Base-by-base conservation (phyloP, 768 basidiomycete genomes). In the Brasilioporus rufonigricans region DNA sequence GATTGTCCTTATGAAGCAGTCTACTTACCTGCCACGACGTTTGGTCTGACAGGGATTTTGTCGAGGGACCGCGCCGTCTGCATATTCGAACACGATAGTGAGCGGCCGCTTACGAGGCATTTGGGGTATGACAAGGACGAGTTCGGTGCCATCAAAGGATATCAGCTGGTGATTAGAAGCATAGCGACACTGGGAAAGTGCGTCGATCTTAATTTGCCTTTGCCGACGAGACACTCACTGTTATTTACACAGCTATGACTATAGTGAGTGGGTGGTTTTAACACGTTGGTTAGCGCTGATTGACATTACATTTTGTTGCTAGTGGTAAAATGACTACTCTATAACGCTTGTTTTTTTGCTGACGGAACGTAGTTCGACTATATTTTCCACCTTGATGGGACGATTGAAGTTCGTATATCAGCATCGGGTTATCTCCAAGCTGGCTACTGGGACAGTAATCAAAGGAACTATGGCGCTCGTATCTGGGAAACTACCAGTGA, bases 401-500 rank as follows among this genome's bases (percentile, higher is more conserved):
- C 84, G 3, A 77, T 87, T 23, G 85, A 87, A 70, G 82, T 86
- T n/a, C 75, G 82, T 2, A 31, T 86, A 18, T 86, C 84, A 9
- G 85, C 86, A 0, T 85, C 84, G 4, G 86, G 85, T 2, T 87
- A 87, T 63, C 72, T 87, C 50, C 85, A 86, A 70, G 84, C 81
- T 41, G 83, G 80, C 13, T 83, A 76, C 64, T 86, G 82, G 78
- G 77, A 80, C 32, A 56, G 72, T 1, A 64, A 73, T 18, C 79
- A 84, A 66, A 71, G 71, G 4, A 61, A 70, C 0, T 85, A 85
- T 60, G 85, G 85, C 1, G 73, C 77, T 24, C 76, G 74, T 16
- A 84, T 87, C 44, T 77, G 77, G 50, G 76, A 82, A 32, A 77
- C 75, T 4, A 77, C 76, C n/a, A 84, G 82, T 84, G 33, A 48